These are phyloP conservation scores for Hyphodiscus hymeniophilus DNA, from an alignment of 495 filamentous ascomycete species.

Conservation along the genomic window DNA sequence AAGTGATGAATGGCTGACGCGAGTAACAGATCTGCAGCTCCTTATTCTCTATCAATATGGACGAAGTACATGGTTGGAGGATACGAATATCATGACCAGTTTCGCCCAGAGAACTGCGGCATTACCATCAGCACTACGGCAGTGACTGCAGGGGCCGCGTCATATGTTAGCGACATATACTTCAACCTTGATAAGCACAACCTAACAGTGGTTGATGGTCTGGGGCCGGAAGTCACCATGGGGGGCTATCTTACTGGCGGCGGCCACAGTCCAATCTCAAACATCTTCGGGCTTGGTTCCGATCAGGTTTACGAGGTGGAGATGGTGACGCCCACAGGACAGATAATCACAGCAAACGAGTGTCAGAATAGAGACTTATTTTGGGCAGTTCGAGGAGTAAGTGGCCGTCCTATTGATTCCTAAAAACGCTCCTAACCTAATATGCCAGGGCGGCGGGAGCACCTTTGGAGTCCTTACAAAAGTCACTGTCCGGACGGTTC, in stretches of 20 bases:
- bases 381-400: conserved; percentile 54
- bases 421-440: too few species aligned
- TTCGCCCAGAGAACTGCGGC: conserved; percentile 28
- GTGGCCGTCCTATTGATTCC: conserved; percentile 8
- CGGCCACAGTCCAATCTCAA: conserved; percentile 49
- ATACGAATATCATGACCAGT: conserved; percentile 25
- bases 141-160: conserved; percentile 30
- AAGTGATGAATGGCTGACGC: background rate
- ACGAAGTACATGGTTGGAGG: conserved; percentile 31
- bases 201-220: background rate
- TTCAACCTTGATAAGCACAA: background rate
- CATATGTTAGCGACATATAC: conserved; percentile 24
- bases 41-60: conserved; percentile 46
- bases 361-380: conserved; percentile 51
- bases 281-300: conserved; percentile 50
- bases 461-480: conserved; percentile 54
- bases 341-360: conserved; percentile 43
- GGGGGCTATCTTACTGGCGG: conserved; percentile 50
- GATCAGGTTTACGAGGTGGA: conserved; percentile 55
- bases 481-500: conserved; percentile 38
- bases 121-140: conserved; percentile 26
- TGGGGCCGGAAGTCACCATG: conserved; percentile 24
- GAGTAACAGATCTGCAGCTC: conserved; percentile 19
- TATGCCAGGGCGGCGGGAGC: conserved; percentile 46
- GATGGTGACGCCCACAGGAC: conserved; percentile 45